phyloP scores from a whole-genome alignment of 2,329 filamentous ascomycete species.

The Didymella lethalis region DNA sequence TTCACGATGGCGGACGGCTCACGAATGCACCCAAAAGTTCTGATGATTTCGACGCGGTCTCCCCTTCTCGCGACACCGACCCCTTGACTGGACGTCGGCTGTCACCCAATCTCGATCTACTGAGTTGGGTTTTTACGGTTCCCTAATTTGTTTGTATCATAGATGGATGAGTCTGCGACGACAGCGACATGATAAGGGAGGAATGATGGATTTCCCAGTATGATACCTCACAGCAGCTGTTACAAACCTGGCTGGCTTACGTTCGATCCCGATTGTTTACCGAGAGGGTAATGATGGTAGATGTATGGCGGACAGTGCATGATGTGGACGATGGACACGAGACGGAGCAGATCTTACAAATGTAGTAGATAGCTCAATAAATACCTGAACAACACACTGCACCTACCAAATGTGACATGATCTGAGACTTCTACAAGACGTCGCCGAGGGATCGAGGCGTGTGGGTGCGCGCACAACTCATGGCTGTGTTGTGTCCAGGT shows the following conservation, averaged over 20 bases:
- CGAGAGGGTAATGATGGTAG: constrained; percentile 32
- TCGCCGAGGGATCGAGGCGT: too few relatives aligned
- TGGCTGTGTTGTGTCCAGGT: too few relatives aligned
- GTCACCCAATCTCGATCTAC: constrained; percentile 24
- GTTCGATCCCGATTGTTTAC: constrained; percentile 30
- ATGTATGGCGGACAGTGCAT: constrained; percentile 30
- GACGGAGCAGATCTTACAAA: constrained; percentile 26
- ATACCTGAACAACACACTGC: constrained; percentile 19
- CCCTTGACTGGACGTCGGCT: constrained; percentile 43
- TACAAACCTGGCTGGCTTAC: constrained; percentile 32
- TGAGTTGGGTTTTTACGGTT: constrained; percentile 33
- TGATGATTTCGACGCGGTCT: constrained; percentile 39
- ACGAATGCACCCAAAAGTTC: constrained; percentile 50
- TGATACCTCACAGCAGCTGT: constrained; percentile 42
- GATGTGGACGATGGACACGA: constrained; percentile 20
- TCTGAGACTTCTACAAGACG: neutral
- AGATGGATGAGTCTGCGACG: constrained; percentile 43
- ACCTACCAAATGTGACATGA: neutral
- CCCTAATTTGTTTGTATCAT: constrained; percentile 45
- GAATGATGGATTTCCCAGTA: constrained; percentile 35
- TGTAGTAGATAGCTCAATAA: constrained; percentile 29
- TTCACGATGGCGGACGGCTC: constrained; percentile 43
- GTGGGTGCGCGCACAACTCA: too few relatives aligned
- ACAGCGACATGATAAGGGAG: constrained; percentile 37
- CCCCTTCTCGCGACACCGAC: constrained; percentile 31